These are phyloP conservation scores for Globisporangium nodosum DNA, from an alignment of 352 stramenopile genomes.

Conservation along the genomic window DNA sequence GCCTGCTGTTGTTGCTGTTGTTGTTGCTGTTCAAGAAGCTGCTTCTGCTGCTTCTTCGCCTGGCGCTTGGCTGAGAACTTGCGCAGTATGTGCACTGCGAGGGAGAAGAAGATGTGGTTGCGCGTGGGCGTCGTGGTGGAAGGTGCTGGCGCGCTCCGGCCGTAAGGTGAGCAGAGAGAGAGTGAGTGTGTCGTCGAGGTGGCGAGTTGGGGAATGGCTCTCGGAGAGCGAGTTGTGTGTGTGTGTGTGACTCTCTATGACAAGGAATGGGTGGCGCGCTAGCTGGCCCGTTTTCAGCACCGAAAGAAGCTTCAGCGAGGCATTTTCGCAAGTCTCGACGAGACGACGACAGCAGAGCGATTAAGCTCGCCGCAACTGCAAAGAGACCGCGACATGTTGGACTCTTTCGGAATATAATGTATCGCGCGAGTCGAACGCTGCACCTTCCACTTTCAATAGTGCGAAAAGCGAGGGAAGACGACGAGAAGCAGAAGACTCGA, in stretches of 20 bases:
- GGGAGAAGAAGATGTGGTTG: constrained; percentile 11
- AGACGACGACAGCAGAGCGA: not conserved
- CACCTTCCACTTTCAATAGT: no score
- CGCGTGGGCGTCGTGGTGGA: constrained; percentile 3
- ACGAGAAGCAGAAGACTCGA: no score
- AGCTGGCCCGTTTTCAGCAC: no score
- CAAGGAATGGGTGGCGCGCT: not conserved
- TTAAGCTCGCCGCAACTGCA: not conserved
- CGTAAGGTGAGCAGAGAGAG: not conserved
- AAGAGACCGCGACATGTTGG: constrained; percentile 1
- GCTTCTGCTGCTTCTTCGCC: not conserved
- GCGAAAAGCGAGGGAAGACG: no score
- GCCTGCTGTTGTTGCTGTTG: constrained; percentile 4
- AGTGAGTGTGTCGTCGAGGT: not conserved
- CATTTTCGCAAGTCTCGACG: not conserved
- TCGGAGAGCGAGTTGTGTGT: not conserved
- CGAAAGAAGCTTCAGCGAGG: not conserved
- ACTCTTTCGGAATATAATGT: not conserved
- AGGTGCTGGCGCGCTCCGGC: not conserved
- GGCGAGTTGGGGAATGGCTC: constrained; percentile 2
- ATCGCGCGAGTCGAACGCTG: not conserved
- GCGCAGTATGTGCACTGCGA: constrained; percentile 13
- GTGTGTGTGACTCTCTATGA: not conserved
- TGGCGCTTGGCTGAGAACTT: constrained; percentile 7
- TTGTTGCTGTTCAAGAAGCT: not conserved